A percentile compares a stretch with the other conserved stretches of the same genome.
These are phyloP conservation scores for Eucalyptus coolabah DNA, from an alignment of 345 rosid species.

Conservation along the genomic window DNA sequence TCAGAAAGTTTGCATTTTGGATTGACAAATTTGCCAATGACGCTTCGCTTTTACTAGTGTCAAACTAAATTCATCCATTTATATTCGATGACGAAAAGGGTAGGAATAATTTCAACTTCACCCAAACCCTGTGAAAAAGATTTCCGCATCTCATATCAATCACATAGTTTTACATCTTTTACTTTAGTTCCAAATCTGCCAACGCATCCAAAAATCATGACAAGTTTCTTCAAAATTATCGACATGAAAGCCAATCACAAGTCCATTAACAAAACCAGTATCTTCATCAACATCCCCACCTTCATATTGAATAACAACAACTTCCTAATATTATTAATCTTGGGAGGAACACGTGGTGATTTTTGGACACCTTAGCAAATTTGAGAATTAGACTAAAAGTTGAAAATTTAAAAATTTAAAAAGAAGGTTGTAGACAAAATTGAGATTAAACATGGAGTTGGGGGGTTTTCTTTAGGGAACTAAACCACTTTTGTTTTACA, in stretches of 20 bases:
- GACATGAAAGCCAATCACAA: neutral
- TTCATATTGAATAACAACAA: too few species aligned
- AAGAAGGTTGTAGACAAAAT: neutral
- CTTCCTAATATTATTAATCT: neutral
- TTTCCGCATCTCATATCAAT: neutral
- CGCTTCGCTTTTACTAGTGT: neutral
- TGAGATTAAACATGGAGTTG: neutral
- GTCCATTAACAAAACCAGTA: neutral
- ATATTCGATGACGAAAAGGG: neutral
- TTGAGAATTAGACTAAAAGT: neutral
- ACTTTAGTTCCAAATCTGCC: too few species aligned
- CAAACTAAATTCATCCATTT: neutral
- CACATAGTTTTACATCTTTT: too few species aligned
- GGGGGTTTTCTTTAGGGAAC: neutral
- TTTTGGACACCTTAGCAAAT: too few species aligned
- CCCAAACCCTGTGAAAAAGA: neutral
- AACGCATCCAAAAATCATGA: rapidly evolving
- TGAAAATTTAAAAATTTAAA: too few species aligned
- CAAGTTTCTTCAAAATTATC: neutral
- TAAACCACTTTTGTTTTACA: neutral
- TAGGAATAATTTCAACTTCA: neutral
- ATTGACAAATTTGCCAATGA: neutral
- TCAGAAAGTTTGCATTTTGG: neutral
- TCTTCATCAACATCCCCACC: neutral
- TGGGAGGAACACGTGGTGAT: neutral